Percentiles rank a stretch among this genome's conserved stretches.
These are phyloP conservation scores for Funneliformis mosseae DNA, from an alignment of 192 early-diverging fungal genomes.

Conservation along the genomic window DNA sequence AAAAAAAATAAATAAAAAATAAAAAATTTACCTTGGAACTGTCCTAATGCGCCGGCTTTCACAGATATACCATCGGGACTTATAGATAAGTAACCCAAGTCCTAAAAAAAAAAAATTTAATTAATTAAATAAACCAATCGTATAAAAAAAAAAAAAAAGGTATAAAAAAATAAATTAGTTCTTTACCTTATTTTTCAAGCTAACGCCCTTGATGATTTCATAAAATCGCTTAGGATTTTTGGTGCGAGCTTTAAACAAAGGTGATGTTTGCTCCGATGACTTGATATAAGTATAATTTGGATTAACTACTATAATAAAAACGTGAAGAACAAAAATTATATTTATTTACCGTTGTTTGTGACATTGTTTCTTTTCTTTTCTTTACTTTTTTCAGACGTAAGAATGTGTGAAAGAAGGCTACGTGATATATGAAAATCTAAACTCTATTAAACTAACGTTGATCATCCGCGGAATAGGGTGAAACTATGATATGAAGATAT, in stretches of 20 bases:
- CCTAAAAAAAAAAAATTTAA: background rate
- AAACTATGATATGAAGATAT: no score
- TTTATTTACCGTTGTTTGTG: no score
- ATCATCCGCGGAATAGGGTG: no score
- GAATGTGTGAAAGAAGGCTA: no score
- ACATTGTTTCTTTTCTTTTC: no score
- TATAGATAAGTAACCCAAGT: background rate
- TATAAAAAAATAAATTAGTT: background rate
- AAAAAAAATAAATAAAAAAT: no score
- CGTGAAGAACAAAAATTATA: no score
- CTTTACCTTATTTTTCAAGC: background rate
- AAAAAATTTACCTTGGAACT: background rate
- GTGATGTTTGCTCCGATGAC: background rate
- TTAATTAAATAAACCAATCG: background rate
- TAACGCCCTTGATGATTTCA: background rate
- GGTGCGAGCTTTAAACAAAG: background rate
- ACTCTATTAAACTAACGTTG: no score
- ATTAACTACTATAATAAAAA: no score
- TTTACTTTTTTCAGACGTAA: no score
- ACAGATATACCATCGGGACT: background rate
- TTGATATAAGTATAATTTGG: no score
- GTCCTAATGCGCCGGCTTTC: background rate
- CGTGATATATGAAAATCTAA: no score
- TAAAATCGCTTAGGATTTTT: background rate
- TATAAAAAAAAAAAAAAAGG: background rate